These are phyloP conservation scores for Flaveria trinervia DNA, from an alignment of 129 eudicot species.

Conservation along the genomic window DNA sequence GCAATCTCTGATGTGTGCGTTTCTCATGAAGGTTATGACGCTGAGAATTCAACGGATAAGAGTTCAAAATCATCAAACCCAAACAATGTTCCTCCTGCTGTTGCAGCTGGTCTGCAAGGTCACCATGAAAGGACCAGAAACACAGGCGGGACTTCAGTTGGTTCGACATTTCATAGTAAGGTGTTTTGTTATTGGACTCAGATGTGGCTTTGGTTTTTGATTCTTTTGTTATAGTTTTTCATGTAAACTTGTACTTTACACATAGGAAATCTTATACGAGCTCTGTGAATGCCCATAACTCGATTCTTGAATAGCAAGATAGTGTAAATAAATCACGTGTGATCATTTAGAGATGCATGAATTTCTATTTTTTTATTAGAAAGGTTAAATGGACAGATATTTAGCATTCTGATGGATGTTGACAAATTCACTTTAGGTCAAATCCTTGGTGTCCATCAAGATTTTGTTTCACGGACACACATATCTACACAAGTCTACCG, in stretches of 20 bases:
- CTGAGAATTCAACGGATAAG: constrained; percentile 35
- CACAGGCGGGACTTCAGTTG: constrained; percentile 35
- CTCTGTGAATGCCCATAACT: constrained; percentile 3
- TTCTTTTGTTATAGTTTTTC: constrained; percentile 31
- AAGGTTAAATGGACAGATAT: not conserved
- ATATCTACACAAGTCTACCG: no score
- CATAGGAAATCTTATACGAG: not conserved
- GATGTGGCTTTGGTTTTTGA: constrained; percentile 30
- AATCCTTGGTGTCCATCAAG: no score
- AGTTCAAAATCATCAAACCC: constrained; percentile 43
- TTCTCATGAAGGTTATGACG: constrained; percentile 64
- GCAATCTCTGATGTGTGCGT: not conserved
- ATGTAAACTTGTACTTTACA: constrained; percentile 9
- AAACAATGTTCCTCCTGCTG: constrained; percentile 60
- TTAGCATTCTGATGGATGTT: no score
- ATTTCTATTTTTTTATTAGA: not conserved
- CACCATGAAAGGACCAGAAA: constrained; percentile 23
- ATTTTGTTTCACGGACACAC: no score
- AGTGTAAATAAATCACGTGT: constrained; percentile 6
- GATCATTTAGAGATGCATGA: constrained; percentile 6
- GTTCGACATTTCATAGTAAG: constrained; percentile 26
- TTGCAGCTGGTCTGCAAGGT: constrained; percentile 59
- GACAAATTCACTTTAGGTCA: no score
- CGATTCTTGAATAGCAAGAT: constrained; percentile 4
- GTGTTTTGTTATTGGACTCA: constrained; percentile 21